Evolutionary conservation across 1,284 basidiomycete species (phyloP).

Genomic region (Boletus semigastroideus): DNA sequence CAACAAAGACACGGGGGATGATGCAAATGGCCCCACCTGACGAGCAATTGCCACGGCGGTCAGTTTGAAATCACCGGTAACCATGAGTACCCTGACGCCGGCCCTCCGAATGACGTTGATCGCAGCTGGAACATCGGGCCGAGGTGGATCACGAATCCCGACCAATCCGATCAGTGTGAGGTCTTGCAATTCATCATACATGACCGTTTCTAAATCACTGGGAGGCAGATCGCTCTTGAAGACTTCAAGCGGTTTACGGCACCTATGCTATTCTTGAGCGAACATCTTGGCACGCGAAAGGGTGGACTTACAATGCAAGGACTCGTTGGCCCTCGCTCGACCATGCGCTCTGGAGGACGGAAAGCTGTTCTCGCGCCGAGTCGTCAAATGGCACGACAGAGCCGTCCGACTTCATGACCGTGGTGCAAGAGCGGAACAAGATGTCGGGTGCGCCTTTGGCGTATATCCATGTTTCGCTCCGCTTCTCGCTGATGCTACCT

Average conservation of each 20-base stretch:
- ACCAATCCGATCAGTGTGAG: slow-evolving; percentile 59
- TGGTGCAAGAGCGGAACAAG: slow-evolving; percentile 48
- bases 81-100: slow-evolving; percentile 52
- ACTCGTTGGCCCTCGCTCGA: slow-evolving; percentile 63
- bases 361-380: slow-evolving; percentile 29
- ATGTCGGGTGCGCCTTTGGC: slow-evolving; percentile 63
- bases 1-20: background rate
- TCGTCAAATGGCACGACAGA: slow-evolving; percentile 36
- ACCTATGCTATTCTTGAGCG: slow-evolving; percentile 11
- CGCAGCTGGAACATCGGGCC: slow-evolving; percentile 47
- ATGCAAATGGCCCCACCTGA: slow-evolving; percentile 19
- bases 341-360: slow-evolving; percentile 48
- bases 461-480: slow-evolving; percentile 37
- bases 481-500: slow-evolving; percentile 13
- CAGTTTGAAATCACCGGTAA: slow-evolving; percentile 54
- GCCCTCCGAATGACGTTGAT: slow-evolving; percentile 49
- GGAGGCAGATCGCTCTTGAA: slow-evolving; percentile 32
- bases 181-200: slow-evolving; percentile 39
- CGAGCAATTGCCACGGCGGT: slow-evolving; percentile 47
- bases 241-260: slow-evolving; percentile 32
- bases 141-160: slow-evolving; percentile 60
- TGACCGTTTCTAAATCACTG: slow-evolving; percentile 39
- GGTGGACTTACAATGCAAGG: slow-evolving; percentile 41
- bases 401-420: slow-evolving; percentile 41
- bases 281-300: background rate